Base-by-base conservation (phyloP, 495 filamentous ascomycete species). In the Penicillium waksmanii region DNA sequence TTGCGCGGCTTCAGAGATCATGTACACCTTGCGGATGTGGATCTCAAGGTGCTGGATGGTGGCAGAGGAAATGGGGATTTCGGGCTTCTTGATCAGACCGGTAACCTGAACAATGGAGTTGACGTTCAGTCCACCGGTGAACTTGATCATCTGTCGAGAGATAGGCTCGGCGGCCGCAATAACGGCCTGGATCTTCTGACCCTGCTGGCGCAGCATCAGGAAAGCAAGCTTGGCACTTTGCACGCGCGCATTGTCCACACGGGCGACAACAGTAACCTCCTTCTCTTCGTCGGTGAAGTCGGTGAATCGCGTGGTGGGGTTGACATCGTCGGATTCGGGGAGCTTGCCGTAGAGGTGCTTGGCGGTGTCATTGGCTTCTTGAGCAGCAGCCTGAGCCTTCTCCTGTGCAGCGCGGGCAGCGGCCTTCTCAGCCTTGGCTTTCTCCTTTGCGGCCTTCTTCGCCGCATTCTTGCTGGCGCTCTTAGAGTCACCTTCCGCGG, bases 171-270 rank as follows among this genome's bases (percentile, higher is more conserved):
- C 78, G 21, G 87, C 84, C 53, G 87, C 79, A 64, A 90, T 81
- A 36, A 89, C 85, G 53, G 86, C 93, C 79, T 97, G 93, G 17
- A 97, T 86, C 25, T 91, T 88, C 68, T 86, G 84, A 50, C 87
- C 85, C 68, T 90, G 87, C 78, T 96, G 88, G 56, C 93, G 82
- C 55, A 98, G 83, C 73, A 95, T 91, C 67, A 97, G 82, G 77
- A 98, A 97, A 55, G 86, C 89, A 80, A 97, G 86, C 77, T 97
- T 96, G 59, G 92, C 89, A 63, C 91, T 90, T 78, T 97, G 91
- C 60, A 89, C 87, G 62, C 94, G 82, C 19, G 89, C 78, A 76
- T 95, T 96, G 72, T 97, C 92, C 25, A 97, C 80, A 75, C 91
- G 89, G 6, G 89, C 94, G 18, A 93, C 85, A 58, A 98, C 84